These are phyloP conservation scores for Ceraceosorus bombacis DNA, from an alignment of 1,284 basidiomycete genomes.

Conservation along the genomic window DNA sequence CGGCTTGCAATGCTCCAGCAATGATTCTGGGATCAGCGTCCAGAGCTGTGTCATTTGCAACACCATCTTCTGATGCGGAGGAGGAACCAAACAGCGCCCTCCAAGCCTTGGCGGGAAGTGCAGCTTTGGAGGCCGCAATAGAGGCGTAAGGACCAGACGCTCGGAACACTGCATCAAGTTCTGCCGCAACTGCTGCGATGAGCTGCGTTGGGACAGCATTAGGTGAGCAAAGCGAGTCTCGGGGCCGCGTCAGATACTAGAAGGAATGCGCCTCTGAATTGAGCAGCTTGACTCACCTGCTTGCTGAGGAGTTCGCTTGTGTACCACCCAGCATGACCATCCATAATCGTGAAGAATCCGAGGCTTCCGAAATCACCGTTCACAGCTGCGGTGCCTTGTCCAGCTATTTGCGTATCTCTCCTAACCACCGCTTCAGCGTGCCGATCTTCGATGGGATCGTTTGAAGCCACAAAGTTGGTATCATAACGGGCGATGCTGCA, in stretches of 20 bases:
- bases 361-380: constrained; percentile 5
- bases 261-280: background rate
- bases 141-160: constrained; percentile 46
- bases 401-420: constrained; percentile 33
- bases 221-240: background rate
- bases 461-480: constrained; percentile 43
- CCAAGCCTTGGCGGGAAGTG: constrained; percentile 36
- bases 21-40: constrained; percentile 52
- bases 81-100: constrained; percentile 35
- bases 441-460: constrained; percentile 45
- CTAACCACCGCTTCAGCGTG: constrained; percentile 46
- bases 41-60: background rate
- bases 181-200: constrained; percentile 74
- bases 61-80: background rate
- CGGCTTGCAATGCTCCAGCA: constrained; percentile 65
- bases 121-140: constrained; percentile 41
- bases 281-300: constrained; percentile 46
- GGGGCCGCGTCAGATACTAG: too few relatives aligned
- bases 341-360: constrained; percentile 79
- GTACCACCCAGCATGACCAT: constrained; percentile 78
- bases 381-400: background rate
- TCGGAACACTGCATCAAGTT: constrained; percentile 58
- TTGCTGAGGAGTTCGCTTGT: constrained; percentile 79
- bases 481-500: constrained; percentile 45
- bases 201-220: constrained; percentile 49